Conservation (phyloP, 2,329 filamentous ascomycete genomes). For the Calonectria pseudoreteaudii region DNA sequence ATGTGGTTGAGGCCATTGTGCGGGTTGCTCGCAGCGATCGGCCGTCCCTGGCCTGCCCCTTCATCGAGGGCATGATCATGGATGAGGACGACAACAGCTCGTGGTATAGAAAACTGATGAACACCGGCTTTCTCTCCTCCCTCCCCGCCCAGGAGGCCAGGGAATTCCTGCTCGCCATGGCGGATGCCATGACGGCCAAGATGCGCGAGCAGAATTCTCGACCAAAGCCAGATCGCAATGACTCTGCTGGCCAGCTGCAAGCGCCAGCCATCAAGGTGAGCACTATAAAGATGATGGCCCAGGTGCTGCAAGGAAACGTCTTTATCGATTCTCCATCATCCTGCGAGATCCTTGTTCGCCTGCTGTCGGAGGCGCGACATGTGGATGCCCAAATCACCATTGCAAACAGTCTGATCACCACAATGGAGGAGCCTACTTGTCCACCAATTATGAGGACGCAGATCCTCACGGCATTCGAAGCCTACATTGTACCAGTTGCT, state of each 20-base stretch:
- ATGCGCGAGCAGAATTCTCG: slow-evolving; percentile 41
- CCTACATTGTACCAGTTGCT: slow-evolving; percentile 42
- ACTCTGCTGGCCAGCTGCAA: not conserved
- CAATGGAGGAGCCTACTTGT: slow-evolving; percentile 31
- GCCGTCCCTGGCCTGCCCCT: slow-evolving; percentile 44
- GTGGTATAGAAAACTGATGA: slow-evolving; percentile 49
- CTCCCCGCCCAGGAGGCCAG: slow-evolving; percentile 42
- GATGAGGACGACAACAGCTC: slow-evolving; percentile 45
- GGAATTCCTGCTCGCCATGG: slow-evolving; percentile 44
- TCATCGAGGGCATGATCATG: slow-evolving; percentile 46
- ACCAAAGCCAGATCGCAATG: not conserved
- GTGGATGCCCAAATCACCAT: slow-evolving; percentile 48
- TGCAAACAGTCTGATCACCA: slow-evolving; percentile 43
- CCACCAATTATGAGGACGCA: slow-evolving; percentile 20
- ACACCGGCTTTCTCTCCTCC: slow-evolving; percentile 37
- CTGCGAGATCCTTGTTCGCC: slow-evolving; percentile 42
- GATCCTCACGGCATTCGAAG: slow-evolving; percentile 43
- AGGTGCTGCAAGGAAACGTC: slow-evolving; percentile 44
- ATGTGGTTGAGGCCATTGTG: slow-evolving; percentile 34
- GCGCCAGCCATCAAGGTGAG: slow-evolving; percentile 47
- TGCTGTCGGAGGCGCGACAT: slow-evolving; percentile 47
- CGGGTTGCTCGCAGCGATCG: slow-evolving; percentile 43
- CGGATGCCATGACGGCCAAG: slow-evolving; percentile 42
- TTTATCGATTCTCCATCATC: slow-evolving; percentile 42
- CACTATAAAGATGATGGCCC: slow-evolving; percentile 53